A percentile compares a stretch with the other conserved stretches of the same genome.
Conservation (phyloP, 129 eudicot species). For the Artemisia tridentata region DNA sequence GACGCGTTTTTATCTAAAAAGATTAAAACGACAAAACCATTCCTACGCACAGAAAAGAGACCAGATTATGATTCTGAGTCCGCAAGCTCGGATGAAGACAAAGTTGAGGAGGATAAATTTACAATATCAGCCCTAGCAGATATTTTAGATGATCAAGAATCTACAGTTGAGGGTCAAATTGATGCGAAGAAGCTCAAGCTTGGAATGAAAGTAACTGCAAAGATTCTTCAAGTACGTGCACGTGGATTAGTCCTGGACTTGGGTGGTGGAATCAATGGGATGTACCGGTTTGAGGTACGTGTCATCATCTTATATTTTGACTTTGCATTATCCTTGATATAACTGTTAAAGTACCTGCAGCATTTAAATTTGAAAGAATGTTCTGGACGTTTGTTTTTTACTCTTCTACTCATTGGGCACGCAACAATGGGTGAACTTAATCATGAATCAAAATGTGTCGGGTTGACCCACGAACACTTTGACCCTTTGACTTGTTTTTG, state of each 20-base stretch:
- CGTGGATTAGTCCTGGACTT: slow-evolving; percentile 83
- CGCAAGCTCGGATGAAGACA: slow-evolving; percentile 26
- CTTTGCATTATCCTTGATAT: not conserved
- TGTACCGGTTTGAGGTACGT: slow-evolving; percentile 82
- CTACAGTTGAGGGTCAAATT: slow-evolving; percentile 27
- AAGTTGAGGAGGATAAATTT: slow-evolving; percentile 4
- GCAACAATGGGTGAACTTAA: not conserved
- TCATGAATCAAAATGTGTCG: not conserved
- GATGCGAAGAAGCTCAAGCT: slow-evolving; percentile 62
- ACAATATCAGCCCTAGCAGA: not conserved
- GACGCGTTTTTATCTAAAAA: slow-evolving; percentile 15
- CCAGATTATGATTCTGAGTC: not conserved
- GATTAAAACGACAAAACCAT: slow-evolving; percentile 19
- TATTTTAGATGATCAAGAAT: slow-evolving; percentile 17
- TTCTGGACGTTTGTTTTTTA: not conserved
- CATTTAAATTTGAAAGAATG: too few species aligned
- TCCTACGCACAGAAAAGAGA: slow-evolving; percentile 28
- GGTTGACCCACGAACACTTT: not conserved
- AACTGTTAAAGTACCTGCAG: not conserved
- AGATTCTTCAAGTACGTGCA: slow-evolving; percentile 74
- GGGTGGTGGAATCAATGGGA: slow-evolving; percentile 82
- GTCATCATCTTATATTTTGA: not conserved
- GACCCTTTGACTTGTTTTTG: not conserved
- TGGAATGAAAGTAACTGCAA: slow-evolving; percentile 65
- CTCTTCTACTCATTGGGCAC: not conserved